Evolutionary conservation across 768 basidiomycete species (phyloP).

Genomic region (Suillus lakei): DNA sequence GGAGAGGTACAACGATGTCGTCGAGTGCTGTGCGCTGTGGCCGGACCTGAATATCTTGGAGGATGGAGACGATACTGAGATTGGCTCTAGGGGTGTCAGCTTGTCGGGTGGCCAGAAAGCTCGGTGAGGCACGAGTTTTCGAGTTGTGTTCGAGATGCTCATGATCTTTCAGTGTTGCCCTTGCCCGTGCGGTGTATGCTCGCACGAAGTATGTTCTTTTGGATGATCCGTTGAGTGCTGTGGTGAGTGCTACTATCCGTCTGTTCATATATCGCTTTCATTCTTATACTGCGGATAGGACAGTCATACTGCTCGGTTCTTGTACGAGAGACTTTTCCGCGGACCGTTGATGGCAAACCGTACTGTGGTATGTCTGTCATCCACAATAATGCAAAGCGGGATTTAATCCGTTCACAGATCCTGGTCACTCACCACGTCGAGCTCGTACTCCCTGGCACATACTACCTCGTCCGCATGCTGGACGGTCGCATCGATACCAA

Average conservation of each 20-base stretch:
- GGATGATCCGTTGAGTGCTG: slow-evolving; percentile 83
- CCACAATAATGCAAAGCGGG: not conserved
- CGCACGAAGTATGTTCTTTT: slow-evolving; percentile 71
- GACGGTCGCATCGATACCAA: slow-evolving; percentile 82
- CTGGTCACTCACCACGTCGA: slow-evolving; percentile 87
- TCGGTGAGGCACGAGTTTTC: slow-evolving; percentile 45
- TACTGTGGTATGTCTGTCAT: slow-evolving; percentile 57
- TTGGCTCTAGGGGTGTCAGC: slow-evolving; percentile 73
- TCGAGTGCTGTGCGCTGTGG: slow-evolving; percentile 84
- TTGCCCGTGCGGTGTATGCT: slow-evolving; percentile 84
- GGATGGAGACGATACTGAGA: slow-evolving; percentile 85
- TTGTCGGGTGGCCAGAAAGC: slow-evolving; percentile 86
- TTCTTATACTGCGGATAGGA: slow-evolving; percentile 46
- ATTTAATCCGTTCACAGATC: slow-evolving; percentile 41
- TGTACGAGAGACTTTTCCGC: slow-evolving; percentile 66
- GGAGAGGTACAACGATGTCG: slow-evolving; percentile 71
- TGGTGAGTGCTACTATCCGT: slow-evolving; percentile 49
- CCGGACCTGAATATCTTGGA: slow-evolving; percentile 86
- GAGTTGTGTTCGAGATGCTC: slow-evolving; percentile 2
- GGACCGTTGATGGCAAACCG: slow-evolving; percentile 70
- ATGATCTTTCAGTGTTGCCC: slow-evolving; percentile 60
- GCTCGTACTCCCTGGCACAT: slow-evolving; percentile 72
- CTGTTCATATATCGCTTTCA: not conserved
- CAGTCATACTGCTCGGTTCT: slow-evolving; percentile 65
- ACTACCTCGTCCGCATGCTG: slow-evolving; percentile 78